A percentile compares a stretch with the other conserved stretches of the same genome.
Conservation (phyloP, 2,329 filamentous ascomycete species). For the Fusarium cicatricum region DNA sequence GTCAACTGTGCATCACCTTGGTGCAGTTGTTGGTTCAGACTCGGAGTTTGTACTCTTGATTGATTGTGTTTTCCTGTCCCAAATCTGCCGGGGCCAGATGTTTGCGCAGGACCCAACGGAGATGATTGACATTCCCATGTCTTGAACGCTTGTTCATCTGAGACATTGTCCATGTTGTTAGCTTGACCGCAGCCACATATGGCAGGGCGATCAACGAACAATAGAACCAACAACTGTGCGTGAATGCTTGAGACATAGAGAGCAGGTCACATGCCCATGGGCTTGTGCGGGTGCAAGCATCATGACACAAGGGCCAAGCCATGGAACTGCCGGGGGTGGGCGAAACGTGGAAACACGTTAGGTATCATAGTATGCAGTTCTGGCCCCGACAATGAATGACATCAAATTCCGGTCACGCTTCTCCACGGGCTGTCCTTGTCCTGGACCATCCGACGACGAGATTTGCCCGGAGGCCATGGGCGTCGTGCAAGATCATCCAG, state of each 20-base stretch:
- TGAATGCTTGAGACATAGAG: slow-evolving; percentile 6
- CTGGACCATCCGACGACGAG: background rate
- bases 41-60: background rate
- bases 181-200: no score
- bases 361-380: slow-evolving; percentile 33
- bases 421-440: slow-evolving; percentile 4
- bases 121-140: background rate
- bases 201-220: no score
- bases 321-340: slow-evolving; percentile 16
- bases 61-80: background rate
- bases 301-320: slow-evolving; percentile 10
- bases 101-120: background rate
- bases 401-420: slow-evolving; percentile 29
- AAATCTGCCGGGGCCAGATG: background rate
- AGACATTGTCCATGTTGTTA: background rate
- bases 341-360: slow-evolving; percentile 39
- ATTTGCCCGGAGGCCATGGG: background rate
- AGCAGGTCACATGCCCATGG: slow-evolving; percentile 36
- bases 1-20: background rate
- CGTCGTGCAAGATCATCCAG: background rate
- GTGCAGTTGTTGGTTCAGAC: slow-evolving; percentile 1
- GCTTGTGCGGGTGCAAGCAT: slow-evolving; percentile 39
- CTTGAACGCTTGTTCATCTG: background rate
- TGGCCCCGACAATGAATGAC: slow-evolving; percentile 14
- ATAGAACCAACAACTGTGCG: no score